Evolutionary conservation across 345 rosid species (phyloP).

Genomic region (Excoecaria cochinchinensis): DNA sequence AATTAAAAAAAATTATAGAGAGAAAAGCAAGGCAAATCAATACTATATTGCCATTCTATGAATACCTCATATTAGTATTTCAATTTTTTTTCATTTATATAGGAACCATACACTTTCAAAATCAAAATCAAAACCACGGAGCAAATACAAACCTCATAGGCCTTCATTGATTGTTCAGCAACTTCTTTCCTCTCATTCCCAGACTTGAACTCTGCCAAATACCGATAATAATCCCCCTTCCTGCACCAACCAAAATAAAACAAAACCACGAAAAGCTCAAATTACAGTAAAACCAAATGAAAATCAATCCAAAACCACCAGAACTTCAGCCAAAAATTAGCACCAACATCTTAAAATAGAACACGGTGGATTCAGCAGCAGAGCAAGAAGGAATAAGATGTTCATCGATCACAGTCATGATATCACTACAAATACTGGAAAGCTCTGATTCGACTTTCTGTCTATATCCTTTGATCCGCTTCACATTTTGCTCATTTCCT

Average conservation of each 20-base stretch:
- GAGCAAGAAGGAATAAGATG: conserved; percentile 63
- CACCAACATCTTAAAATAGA: conserved; percentile 64
- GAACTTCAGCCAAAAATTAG: not conserved
- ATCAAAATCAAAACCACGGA: not conserved
- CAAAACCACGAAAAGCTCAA: not conserved
- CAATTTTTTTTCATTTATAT: not conserved
- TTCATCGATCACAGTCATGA: conserved; percentile 61
- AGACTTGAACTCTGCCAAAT: conserved; percentile 56
- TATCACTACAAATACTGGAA: conserved; percentile 47
- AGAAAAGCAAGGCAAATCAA: not conserved
- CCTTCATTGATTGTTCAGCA: conserved; percentile 65
- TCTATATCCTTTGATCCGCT: conserved; percentile 54
- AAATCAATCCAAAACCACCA: not conserved
- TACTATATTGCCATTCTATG: not conserved
- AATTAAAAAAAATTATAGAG: not conserved
- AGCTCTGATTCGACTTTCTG: conserved; percentile 64
- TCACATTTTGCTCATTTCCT: conserved; percentile 55
- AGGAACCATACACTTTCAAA: not conserved
- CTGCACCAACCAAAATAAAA: conserved; percentile 32
- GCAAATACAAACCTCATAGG: conserved; percentile 45
- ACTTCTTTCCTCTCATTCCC: conserved; percentile 55
- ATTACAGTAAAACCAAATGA: not conserved
- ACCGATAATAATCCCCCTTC: conserved; percentile 75
- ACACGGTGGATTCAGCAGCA: conserved; percentile 60
- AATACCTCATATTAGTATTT: not conserved